These are phyloP conservation scores for Citrullus mucosospermus DNA, from an alignment of 306 rosid genomes.

Conservation along the genomic window DNA sequence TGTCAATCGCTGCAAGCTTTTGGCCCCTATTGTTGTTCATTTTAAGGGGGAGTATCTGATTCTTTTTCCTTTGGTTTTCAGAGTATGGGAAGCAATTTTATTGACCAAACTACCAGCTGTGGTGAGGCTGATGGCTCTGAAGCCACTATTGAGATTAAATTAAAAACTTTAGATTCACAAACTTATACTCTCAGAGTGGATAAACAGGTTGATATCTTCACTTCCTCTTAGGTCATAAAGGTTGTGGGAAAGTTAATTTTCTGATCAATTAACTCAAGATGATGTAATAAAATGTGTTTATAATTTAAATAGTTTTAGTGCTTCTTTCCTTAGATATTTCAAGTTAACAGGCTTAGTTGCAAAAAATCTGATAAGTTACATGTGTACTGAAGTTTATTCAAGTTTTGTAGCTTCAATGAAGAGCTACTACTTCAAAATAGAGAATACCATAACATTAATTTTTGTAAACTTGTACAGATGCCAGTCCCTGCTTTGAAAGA, in stretches of 20 bases:
- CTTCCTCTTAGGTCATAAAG: not conserved
- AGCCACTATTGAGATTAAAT: constrained; percentile 75
- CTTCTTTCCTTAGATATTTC: not conserved
- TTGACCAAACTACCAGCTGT: constrained; percentile 21
- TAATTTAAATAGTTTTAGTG: not conserved
- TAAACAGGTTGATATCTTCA: constrained; percentile 54
- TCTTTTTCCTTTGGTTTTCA: not conserved
- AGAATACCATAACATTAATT: not conserved
- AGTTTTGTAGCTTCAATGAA: constrained; percentile 1
- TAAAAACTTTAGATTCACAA: constrained; percentile 89
- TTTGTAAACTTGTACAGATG: constrained; percentile 49
- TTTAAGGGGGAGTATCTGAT: not conserved
- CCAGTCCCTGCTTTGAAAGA: constrained; percentile 64
- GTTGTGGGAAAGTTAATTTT: not conserved
- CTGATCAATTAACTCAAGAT: not conserved
- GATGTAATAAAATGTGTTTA: not conserved
- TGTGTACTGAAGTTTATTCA: not conserved
- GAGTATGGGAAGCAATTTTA: constrained; percentile 52
- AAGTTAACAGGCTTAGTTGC: not conserved
- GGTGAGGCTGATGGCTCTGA: constrained; percentile 47
- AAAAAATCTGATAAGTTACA: constrained; percentile 1
- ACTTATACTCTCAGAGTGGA: constrained; percentile 89
- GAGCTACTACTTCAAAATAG: not conserved
- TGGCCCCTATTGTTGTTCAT: not conserved
- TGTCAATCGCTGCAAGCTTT: not conserved